A percentile compares a stretch with the other conserved stretches of the same genome.
Conservation (phyloP, 129 eudicot species). For the Chrysanthemum lavandulifolium region DNA sequence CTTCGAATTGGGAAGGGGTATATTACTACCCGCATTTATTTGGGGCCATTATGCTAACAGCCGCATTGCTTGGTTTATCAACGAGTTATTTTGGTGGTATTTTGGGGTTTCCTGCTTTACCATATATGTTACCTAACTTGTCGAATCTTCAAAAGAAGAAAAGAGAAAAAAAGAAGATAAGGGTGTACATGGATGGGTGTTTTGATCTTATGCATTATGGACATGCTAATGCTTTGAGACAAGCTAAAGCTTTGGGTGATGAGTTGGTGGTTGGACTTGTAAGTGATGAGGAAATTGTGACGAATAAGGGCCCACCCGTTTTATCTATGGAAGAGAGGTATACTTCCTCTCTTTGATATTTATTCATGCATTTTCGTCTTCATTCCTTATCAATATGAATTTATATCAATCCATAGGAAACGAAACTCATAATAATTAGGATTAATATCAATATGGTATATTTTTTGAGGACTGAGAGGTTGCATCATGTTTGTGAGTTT, state of each 20-base stretch:
- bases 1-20: constrained; percentile 70
- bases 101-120: constrained; percentile 43
- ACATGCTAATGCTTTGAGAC: constrained; percentile 40
- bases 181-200: constrained; percentile 42
- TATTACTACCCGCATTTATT: constrained; percentile 74
- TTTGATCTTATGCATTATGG: constrained; percentile 43
- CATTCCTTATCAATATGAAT: neutral
- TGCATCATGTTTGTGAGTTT: neutral
- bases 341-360: neutral
- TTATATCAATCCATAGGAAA: too few species aligned
- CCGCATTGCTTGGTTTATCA: constrained; percentile 76
- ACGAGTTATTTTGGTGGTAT: constrained; percentile 73
- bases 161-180: constrained; percentile 31
- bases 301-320: constrained; percentile 90
- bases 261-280: constrained; percentile 87
- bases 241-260: constrained; percentile 61
- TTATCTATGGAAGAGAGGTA: constrained; percentile 94
- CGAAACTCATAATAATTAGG: neutral
- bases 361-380: constrained; percentile 1
- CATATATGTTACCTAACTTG: constrained; percentile 40
- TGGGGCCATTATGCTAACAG: constrained; percentile 84
- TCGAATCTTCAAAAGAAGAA: constrained; percentile 27
- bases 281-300: constrained; percentile 78
- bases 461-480: neutral
- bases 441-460: neutral